These are phyloP conservation scores for Colletotrichum liaoningense DNA, from an alignment of 2,329 filamentous ascomycete genomes.

Conservation along the genomic window DNA sequence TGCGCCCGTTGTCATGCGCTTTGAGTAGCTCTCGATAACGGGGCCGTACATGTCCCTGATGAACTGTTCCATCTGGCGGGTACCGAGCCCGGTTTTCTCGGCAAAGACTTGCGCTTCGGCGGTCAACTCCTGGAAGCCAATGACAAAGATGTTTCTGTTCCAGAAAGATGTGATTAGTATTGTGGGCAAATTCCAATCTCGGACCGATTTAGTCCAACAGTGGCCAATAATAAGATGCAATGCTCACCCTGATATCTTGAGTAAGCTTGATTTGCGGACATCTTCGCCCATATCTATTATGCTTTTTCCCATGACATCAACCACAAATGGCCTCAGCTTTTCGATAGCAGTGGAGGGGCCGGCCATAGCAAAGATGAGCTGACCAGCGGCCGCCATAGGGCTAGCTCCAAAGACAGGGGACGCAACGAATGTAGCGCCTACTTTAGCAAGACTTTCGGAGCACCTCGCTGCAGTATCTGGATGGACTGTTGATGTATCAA, in stretches of 20 bases:
- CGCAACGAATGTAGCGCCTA: conserved; percentile 43
- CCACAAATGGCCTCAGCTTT: conserved; percentile 50
- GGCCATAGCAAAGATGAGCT: conserved; percentile 55
- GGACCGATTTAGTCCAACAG: not conserved
- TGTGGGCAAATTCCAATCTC: not conserved
- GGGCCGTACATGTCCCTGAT: conserved; percentile 44
- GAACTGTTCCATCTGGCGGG: conserved; percentile 41
- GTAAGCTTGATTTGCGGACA: conserved; percentile 50
- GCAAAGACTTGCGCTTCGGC: conserved; percentile 45
- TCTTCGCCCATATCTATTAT: conserved; percentile 56
- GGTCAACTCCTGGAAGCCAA: conserved; percentile 41
- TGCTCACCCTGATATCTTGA: conserved; percentile 54
- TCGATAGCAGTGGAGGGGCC: conserved; percentile 47
- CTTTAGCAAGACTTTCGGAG: conserved; percentile 15
- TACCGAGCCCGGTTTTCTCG: conserved; percentile 43
- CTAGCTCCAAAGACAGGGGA: conserved; percentile 56
- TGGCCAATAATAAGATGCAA: not conserved
- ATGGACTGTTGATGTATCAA: conserved; percentile 43
- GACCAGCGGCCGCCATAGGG: conserved; percentile 53
- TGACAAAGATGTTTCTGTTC: conserved; percentile 48
- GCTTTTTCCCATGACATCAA: conserved; percentile 51
- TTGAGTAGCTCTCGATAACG: conserved; percentile 42
- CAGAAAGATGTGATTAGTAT: not conserved
- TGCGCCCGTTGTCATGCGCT: conserved; percentile 41
- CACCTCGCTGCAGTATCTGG: conserved; percentile 43